Evolutionary conservation across 2,329 filamentous ascomycete genomes (phyloP), one percentile per base, ranked within the genome.

Genomic region (Pestalotiopsis sp.): DNA sequence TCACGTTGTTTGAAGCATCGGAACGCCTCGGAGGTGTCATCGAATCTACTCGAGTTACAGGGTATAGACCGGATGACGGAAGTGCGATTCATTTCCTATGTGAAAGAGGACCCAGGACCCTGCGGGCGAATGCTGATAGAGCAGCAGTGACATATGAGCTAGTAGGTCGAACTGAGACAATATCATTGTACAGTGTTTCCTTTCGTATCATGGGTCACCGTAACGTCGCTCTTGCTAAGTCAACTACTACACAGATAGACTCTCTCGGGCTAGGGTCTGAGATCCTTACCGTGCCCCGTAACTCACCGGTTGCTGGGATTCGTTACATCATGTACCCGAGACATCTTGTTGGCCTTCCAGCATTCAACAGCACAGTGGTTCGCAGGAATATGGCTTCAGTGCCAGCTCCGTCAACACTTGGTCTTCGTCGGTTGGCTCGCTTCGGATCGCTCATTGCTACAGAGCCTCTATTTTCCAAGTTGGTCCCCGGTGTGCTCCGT

Each of bases 291-390:
- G 69, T 70, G 45, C 62, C 66, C 49, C 65, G 65, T 9, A 58
- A 57, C 12, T 63, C 62, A 45, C 57, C 7, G 62, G 49, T 57
- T 4, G 45, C 52, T 23, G 52, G 57, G 31, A 63, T 17, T 14
- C 69, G 69, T 39, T 68, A 70, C 61, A 66, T 70, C 63, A 49
- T 70, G 14, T 70, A 68, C 38, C 69, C 66, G 57, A 67, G 65
- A 36, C 69, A 66, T 49, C 69, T 68, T 17, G 63, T 70, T n/a
- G 14, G 45, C 17, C 65, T 70, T 45, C 69, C 69, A 4, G 66
- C 66, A 20, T 68, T 68, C 45, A 68, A 68, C 27, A 49, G 39
- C 17, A n/a, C 41, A 49, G 17, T 31, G 27, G n/a, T 69, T 49
- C 57, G 66, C 56, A 49, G 65, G 23, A 49, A 69, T 27, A 52